A percentile compares a stretch with the other conserved stretches of the same genome.
Conservation (phyloP, 257 asterid genomes). For the Ophiorrhiza pumila region DNA sequence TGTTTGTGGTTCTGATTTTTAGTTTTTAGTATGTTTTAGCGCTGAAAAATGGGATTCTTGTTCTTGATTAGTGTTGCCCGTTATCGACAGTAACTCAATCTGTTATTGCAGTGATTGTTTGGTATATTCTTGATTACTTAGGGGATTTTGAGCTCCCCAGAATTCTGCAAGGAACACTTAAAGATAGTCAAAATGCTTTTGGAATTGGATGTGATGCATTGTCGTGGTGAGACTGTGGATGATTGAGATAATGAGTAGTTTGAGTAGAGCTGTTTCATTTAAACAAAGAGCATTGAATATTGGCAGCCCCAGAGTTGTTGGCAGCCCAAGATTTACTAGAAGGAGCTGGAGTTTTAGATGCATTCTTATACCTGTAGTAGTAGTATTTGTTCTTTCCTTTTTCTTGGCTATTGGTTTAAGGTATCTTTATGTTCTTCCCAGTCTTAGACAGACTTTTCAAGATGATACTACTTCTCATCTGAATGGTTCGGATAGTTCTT, state of each 20-base stretch:
- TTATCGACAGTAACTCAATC: background rate
- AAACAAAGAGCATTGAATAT: constrained; percentile 46
- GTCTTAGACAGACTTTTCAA: constrained; percentile 43
- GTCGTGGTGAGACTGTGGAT: background rate
- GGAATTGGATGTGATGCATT: constrained; percentile 5
- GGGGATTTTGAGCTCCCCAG: background rate
- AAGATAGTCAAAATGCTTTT: background rate
- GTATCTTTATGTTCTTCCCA: constrained; percentile 66
- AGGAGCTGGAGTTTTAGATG: constrained; percentile 39
- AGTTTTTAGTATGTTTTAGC: background rate
- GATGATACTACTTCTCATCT: constrained; percentile 31
- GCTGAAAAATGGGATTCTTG: background rate
- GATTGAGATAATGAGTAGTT: constrained; percentile 21
- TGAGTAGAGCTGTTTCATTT: constrained; percentile 47
- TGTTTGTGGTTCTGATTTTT: background rate
- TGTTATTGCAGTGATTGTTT: background rate
- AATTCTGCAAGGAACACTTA: background rate
- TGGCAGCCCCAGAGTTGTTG: constrained; percentile 50
- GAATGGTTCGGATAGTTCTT: constrained; percentile 27
- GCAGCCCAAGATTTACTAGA: constrained; percentile 51
- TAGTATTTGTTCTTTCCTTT: constrained; percentile 52
- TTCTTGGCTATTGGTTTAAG: constrained; percentile 52
- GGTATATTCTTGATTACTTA: background rate
- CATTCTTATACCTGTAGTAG: constrained; percentile 29
- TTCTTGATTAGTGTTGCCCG: background rate